Evolutionary conservation across 2,329 filamentous ascomycete genomes (phyloP), one percentile per base, ranked within the genome.

Genomic region (Aureobasidium sp.): DNA sequence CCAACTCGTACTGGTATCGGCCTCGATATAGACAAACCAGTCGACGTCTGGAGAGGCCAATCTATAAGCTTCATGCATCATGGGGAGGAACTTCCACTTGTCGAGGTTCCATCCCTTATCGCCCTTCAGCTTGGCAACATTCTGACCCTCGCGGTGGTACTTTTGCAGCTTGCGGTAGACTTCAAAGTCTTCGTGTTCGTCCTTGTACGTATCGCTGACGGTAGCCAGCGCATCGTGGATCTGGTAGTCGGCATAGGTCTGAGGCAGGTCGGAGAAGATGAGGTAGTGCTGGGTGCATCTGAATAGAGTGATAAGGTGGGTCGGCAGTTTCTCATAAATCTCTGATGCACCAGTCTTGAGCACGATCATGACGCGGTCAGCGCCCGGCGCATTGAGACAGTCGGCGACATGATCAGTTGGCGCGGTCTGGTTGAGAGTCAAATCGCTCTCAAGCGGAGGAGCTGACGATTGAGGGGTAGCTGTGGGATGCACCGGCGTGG

Each of bases 301-400:
- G 39, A 86, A 75, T 1, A 82, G 81, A 1, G 81, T 83, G 53
- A 76, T 68, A 65, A 84, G 79, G 67, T 85, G 83, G 7, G 78
- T 73, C 2, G 82, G 82, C 5, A 86, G 77, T 69, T 84, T 84
- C 36, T 80, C 76, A 63, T 77, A 74, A 3, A 82, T 76, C 67
- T 86, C 83, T 15, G 82, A 82, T 15, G 83, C 82, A 56, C 83
- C 84, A 0, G 84, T 86, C 68, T 83, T 82, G 63, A 87, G 73
- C 45, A 85, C 73, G 29, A 86, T 76, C 67, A 85, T 79, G 58
- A 86, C 71, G 65, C 85, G 76, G 7, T 80, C 74, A 9, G 76
- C 72, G 48, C 73, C 72, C 0, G 68, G 68, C 17, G 70, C 60
- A 49, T 64, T 62, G 14, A 51, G 61, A 62, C 70, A 70, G 31